Evolutionary conservation across 169 alveolate species (phyloP).

Genomic region (Plasmodium malariae): DNA sequence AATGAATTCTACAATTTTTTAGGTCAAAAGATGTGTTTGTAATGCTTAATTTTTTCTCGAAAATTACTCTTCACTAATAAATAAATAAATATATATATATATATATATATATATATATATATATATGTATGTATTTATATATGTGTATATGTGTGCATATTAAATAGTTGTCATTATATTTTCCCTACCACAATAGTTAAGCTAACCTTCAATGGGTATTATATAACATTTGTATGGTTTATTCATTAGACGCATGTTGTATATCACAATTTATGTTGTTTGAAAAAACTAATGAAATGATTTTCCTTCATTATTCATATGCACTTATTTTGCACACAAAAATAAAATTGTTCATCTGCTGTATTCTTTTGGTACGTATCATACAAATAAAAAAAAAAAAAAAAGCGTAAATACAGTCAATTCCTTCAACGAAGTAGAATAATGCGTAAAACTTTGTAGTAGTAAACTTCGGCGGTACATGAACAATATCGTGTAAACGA

Average conservation of each 20-base stretch:
- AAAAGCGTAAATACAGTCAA: background rate
- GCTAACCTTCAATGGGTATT: background rate
- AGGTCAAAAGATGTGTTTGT: too few species aligned
- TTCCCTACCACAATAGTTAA: background rate
- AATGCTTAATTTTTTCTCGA: too few species aligned
- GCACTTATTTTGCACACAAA: conserved; percentile 70
- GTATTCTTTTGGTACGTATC: conserved; percentile 17
- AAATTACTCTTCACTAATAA: too few species aligned
- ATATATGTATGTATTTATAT: too few species aligned
- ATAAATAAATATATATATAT: too few species aligned
- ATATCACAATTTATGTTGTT: background rate
- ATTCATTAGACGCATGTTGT: background rate
- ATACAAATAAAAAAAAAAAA: conserved; percentile 4
- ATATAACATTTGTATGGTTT: background rate
- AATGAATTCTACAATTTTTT: too few species aligned
- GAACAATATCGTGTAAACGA: background rate
- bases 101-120: too few species aligned
- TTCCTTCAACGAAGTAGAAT: conserved; percentile 12
- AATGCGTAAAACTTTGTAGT: background rate
- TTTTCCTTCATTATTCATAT: background rate
- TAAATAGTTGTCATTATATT: background rate
- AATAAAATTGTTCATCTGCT: background rate
- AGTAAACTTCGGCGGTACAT: background rate
- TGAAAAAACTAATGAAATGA: conserved; percentile 4
- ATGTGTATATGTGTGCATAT: too few species aligned